Evolutionary conservation across 2,329 filamentous ascomycete genomes (phyloP).

Genomic region (Aureobasidium subglaciale): DNA sequence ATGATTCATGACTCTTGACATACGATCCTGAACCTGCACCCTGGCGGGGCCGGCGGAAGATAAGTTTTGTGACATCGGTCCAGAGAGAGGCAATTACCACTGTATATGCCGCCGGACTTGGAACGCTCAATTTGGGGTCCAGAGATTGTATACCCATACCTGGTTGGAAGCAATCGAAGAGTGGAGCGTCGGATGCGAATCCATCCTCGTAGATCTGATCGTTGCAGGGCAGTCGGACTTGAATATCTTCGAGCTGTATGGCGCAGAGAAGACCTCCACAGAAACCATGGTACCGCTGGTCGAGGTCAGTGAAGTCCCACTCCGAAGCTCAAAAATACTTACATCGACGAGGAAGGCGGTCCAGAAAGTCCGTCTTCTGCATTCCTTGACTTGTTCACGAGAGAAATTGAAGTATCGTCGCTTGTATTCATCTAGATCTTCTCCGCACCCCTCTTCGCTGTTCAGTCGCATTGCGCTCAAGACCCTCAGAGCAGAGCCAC

Average conservation of each 20-base stretch:
- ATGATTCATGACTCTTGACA: constrained; percentile 41
- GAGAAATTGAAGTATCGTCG: constrained; percentile 22
- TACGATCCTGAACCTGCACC: constrained; percentile 34
- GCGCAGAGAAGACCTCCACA: constrained; percentile 45
- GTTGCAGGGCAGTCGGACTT: constrained; percentile 58
- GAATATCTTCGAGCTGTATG: constrained; percentile 58
- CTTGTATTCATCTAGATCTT: constrained; percentile 17
- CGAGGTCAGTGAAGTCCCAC: constrained; percentile 21
- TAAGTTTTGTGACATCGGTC: constrained; percentile 56
- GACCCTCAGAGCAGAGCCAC: constrained; percentile 54
- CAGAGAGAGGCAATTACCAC: constrained; percentile 47
- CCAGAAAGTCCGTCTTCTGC: constrained; percentile 65
- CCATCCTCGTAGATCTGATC: constrained; percentile 57
- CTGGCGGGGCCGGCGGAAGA: constrained; percentile 46
- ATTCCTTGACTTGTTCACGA: constrained; percentile 50
- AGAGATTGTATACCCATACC: neutral
- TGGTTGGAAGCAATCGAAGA: constrained; percentile 42
- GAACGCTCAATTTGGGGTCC: neutral
- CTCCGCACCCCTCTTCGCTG: constrained; percentile 45
- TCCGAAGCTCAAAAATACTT: constrained; percentile 27
- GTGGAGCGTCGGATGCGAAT: constrained; percentile 49
- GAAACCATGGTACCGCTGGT: constrained; percentile 51
- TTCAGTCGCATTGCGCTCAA: constrained; percentile 57
- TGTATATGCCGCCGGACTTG: constrained; percentile 13
- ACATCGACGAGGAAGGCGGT: constrained; percentile 62